phyloP scores from a whole-genome alignment of 2,329 filamentous ascomycete genomes.

The Sclerotiophoma versabilis region DNA sequence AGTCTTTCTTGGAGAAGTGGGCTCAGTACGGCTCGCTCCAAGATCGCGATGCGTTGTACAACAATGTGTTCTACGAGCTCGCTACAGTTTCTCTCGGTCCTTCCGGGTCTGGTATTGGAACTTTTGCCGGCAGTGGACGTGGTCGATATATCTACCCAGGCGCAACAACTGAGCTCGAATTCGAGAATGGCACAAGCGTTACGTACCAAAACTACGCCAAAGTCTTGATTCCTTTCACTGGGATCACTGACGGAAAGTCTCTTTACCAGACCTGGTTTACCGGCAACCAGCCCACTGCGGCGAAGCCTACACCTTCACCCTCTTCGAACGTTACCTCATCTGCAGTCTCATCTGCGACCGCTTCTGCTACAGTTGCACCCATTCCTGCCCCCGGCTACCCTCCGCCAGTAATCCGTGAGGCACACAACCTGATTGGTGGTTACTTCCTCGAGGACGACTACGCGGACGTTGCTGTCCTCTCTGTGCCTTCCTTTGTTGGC shows the following conservation, averaged over 20 bases:
- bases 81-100: conserved; percentile 53
- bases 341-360: conserved; percentile 21
- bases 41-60: conserved; percentile 65
- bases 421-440: conserved; percentile 54
- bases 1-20: conserved; percentile 57
- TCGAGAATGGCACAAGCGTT: conserved; percentile 54
- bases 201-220: conserved; percentile 55
- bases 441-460: conserved; percentile 56
- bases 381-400: conserved; percentile 54
- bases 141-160: conserved; percentile 54
- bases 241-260: conserved; percentile 52
- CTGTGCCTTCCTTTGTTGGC: conserved; percentile 53
- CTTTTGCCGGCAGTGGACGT: conserved; percentile 54
- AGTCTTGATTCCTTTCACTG: conserved; percentile 51
- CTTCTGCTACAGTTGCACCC: conserved; percentile 29
- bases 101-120: conserved; percentile 51
- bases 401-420: conserved; percentile 51
- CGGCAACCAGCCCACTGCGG: conserved; percentile 31
- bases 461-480: conserved; percentile 56
- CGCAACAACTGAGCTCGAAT: conserved; percentile 52
- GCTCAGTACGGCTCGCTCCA: conserved; percentile 59
- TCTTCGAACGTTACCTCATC: conserved; percentile 18
- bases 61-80: conserved; percentile 57
- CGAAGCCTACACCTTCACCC: conserved; percentile 28
- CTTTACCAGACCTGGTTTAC: conserved; percentile 50